Evolutionary conservation across 371 early-diverging fungal species (phyloP).

Genomic region (Apophysomyces sp.): DNA sequence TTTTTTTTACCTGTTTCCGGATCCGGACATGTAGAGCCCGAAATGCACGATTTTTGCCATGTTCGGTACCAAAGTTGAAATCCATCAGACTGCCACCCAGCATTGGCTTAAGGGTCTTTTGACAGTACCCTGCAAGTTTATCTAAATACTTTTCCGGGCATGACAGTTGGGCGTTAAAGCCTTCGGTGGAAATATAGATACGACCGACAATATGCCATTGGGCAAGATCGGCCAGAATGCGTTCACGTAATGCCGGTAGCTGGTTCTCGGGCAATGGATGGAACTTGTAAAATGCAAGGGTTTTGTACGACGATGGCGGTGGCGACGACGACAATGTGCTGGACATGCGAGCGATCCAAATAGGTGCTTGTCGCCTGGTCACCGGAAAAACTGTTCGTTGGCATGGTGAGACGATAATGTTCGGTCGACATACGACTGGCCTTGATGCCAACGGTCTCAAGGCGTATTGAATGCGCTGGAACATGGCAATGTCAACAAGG

Average conservation of each 20-base stretch:
- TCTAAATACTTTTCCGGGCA: conserved; percentile 56
- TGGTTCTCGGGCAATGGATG: conserved; percentile 37
- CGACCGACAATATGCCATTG: conserved; percentile 67
- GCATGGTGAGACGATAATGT: background rate
- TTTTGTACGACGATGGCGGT: conserved; percentile 51
- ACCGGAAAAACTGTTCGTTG: background rate
- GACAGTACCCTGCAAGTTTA: conserved; percentile 38
- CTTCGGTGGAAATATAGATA: conserved; percentile 77
- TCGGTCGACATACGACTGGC: background rate
- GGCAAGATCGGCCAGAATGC: conserved; percentile 47
- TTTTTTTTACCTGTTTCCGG: conserved; percentile 53
- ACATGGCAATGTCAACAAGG: background rate
- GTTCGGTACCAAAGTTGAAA: conserved; percentile 72
- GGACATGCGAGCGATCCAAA: background rate
- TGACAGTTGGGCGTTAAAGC: conserved; percentile 84
- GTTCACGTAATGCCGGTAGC: conserved; percentile 47
- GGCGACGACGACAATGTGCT: conserved; percentile 7
- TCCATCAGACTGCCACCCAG: conserved; percentile 47
- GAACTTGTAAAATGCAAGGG: conserved; percentile 77
- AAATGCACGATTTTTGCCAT: conserved; percentile 58
- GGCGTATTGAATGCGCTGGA: background rate
- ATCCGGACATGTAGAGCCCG: conserved; percentile 73
- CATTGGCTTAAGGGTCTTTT: conserved; percentile 20
- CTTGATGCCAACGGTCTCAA: background rate
- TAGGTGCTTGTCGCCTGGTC: background rate